Evolutionary conservation across 2,329 filamentous ascomycete species (phyloP).

Genomic region (Falciphora oryzae): DNA sequence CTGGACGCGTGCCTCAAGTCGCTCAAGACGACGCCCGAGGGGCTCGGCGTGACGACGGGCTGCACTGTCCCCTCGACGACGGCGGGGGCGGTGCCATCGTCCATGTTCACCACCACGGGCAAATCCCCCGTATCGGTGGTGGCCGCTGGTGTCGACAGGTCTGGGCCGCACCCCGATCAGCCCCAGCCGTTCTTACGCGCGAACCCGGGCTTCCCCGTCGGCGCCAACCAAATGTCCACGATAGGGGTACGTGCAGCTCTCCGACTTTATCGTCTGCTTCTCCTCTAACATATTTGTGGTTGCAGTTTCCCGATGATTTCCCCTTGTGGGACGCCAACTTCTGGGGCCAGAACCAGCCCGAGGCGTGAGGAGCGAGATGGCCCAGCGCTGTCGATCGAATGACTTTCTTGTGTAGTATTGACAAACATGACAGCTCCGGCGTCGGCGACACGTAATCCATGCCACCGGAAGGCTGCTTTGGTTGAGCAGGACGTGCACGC

Average conservation of each 20-base stretch:
- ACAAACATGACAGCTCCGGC: no score
- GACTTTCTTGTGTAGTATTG: no score
- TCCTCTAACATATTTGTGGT: background rate
- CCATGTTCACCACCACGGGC: background rate
- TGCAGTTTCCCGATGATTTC: constrained; percentile 3
- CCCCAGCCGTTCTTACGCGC: background rate
- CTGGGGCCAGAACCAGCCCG: constrained; percentile 1
- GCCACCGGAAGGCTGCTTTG: no score
- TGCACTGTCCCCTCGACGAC: no score
- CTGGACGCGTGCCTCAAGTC: constrained; percentile 16
- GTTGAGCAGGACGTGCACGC: no score
- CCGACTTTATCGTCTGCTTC: background rate
- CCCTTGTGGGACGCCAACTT: constrained; percentile 7
- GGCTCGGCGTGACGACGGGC: background rate
- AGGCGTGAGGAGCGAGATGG: background rate
- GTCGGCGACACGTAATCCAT: no score
- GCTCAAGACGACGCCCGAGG: constrained; percentile 12
- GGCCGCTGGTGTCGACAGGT: background rate
- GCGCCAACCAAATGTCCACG: background rate
- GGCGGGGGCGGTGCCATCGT: background rate
- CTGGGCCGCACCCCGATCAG: background rate
- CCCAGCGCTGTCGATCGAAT: background rate
- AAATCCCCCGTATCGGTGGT: background rate
- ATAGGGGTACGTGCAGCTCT: background rate
- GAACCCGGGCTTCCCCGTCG: background rate